Base-by-base conservation (phyloP, 2,329 filamentous ascomycete genomes). In the Nannizzia gypsea region DNA sequence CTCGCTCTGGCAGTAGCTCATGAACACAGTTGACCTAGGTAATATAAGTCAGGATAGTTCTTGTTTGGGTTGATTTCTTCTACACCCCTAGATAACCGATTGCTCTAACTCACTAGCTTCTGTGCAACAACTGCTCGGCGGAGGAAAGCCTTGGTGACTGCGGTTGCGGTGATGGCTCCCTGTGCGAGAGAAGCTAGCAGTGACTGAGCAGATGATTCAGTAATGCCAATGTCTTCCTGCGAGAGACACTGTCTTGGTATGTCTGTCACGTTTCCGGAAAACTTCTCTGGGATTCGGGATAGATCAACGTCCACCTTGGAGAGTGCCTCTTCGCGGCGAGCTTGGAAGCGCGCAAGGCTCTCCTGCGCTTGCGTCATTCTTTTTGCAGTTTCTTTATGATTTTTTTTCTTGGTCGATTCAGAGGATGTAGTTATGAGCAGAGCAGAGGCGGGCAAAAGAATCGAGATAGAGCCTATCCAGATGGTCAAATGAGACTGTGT, bases 11-110 rank as follows among this genome's bases (percentile, higher is more conserved):
- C 58, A 81, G 75, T 34, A 78, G 76, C 60, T 84, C 80, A 0
- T 77, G 79, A 2, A 82, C 66, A 56, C 79, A 82, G 57, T 84
- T 84, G 34, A 80, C 83, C 80, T 82, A 20, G 15, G n/a, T 1
- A 9, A 11, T 15, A 8, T n/a, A 3, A 15, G 15, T 54, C 26
- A 34, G 26, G 15, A 31, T 17, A 13, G 9, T 4, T 36, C 31
- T 13, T 36, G 9, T 36, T 36, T 36, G 31, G 9, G 9, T 34
- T 17, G 31, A 15, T 6, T 34, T 36, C 50, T 52, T 4, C 28
- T 54, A 34, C 50, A 6, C 38, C n/a, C 24, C 38, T 34, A 20
- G 11, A n/a, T 17, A 42, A 8, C n/a, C 38, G 15, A 42, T n/a
- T 42, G 24, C 11, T 11, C 8, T 77, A 67, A 17, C 69, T 65